Evolutionary conservation across 139 green algal species (phyloP).

Genomic region (Tetradesmus obliquus): DNA sequence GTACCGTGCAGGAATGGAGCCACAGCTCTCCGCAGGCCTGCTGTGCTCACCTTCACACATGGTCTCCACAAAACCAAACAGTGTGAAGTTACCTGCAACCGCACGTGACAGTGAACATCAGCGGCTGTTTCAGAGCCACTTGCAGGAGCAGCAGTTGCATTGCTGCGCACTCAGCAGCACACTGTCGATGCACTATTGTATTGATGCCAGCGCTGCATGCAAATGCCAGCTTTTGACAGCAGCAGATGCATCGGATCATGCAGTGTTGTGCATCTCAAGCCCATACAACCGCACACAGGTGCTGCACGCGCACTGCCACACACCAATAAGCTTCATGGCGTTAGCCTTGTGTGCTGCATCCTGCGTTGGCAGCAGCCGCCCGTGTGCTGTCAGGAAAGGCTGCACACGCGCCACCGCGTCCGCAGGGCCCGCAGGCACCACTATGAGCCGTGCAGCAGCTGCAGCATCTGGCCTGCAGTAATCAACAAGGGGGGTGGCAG

Average conservation of each 20-base stretch:
- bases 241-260: not conserved
- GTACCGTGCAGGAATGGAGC: too few relatives aligned
- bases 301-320: not conserved
- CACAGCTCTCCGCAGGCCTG: not conserved
- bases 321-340: not conserved
- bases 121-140: not conserved
- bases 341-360: slow-evolving; percentile 20
- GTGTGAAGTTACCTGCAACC: slow-evolving; percentile 45
- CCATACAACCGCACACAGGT: not conserved
- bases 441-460: slow-evolving; percentile 39
- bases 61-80: slow-evolving; percentile 43
- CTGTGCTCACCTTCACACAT: slow-evolving; percentile 23
- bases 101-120: not conserved
- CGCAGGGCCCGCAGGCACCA: slow-evolving; percentile 33
- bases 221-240: not conserved
- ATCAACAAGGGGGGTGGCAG: not conserved
- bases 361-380: slow-evolving; percentile 26
- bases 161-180: not conserved
- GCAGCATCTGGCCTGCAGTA: slow-evolving; percentile 49
- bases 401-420: not conserved
- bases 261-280: too few relatives aligned
- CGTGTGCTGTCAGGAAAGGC: slow-evolving; percentile 35
- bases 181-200: not conserved
- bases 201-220: not conserved
- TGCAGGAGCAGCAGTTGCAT: not conserved